Evolutionary conservation across 768 basidiomycete genomes (phyloP).

Genomic region (Boletus rubropictus): DNA sequence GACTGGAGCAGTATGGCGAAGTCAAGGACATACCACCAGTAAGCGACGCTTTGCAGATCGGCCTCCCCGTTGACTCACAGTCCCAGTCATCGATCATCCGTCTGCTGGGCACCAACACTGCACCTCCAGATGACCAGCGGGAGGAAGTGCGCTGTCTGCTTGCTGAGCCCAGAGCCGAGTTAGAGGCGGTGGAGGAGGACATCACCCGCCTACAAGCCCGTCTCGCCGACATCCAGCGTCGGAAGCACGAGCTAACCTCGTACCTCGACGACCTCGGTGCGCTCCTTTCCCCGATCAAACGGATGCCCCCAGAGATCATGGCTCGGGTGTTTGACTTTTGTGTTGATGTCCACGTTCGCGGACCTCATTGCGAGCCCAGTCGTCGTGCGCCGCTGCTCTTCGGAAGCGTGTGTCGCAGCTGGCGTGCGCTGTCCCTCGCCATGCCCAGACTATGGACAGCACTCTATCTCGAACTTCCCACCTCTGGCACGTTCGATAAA

Average conservation of each 20-base stretch:
- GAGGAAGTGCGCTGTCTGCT: constrained; percentile 24
- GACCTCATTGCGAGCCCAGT: constrained; percentile 28
- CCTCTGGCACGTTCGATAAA: constrained; percentile 16
- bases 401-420: constrained; percentile 26
- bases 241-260: constrained; percentile 24
- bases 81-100: constrained; percentile 29
- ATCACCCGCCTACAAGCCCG: constrained; percentile 26
- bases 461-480: constrained; percentile 28
- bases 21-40: constrained; percentile 28
- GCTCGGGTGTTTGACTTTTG: constrained; percentile 31
- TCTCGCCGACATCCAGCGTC: constrained; percentile 26
- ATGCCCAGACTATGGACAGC: constrained; percentile 30
- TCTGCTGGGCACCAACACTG: constrained; percentile 23
- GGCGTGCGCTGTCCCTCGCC: constrained; percentile 25
- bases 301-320: constrained; percentile 32
- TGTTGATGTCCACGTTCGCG: constrained; percentile 23
- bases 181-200: constrained; percentile 22
- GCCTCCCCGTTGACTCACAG: neutral
- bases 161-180: constrained; percentile 24
- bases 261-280: constrained; percentile 31
- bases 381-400: constrained; percentile 27
- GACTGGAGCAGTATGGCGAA: constrained; percentile 25
- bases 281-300: constrained; percentile 30
- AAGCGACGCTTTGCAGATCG: constrained; percentile 6
- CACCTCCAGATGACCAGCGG: constrained; percentile 26